These are phyloP conservation scores for Hemileccinum impolitum DNA, from an alignment of 768 basidiomycete species.

Conservation along the genomic window DNA sequence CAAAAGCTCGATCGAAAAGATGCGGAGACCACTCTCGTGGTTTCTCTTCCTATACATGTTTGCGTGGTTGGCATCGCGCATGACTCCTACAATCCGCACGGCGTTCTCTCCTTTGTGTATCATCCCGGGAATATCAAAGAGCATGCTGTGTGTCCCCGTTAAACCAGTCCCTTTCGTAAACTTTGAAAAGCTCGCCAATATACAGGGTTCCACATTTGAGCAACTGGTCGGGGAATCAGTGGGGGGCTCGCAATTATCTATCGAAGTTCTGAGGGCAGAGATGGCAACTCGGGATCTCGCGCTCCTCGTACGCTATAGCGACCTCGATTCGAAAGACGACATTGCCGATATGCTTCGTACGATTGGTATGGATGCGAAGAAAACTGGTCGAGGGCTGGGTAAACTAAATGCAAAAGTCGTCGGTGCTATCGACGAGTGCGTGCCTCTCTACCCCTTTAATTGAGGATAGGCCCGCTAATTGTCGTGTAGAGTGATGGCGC, in stretches of 20 bases:
- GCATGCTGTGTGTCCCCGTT: constrained; percentile 38
- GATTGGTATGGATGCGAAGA: constrained; percentile 62
- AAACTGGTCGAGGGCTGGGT: constrained; percentile 55
- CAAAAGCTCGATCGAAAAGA: constrained; percentile 42
- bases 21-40: constrained; percentile 55
- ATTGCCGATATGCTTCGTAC: constrained; percentile 49
- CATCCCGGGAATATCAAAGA: constrained; percentile 55
- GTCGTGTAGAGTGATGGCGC: constrained; percentile 57
- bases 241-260: constrained; percentile 55
- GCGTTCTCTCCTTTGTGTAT: constrained; percentile 58
- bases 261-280: constrained; percentile 73
- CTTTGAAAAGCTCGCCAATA: constrained; percentile 56
- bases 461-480: constrained; percentile 1
- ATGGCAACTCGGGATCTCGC: constrained; percentile 72
- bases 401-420: constrained; percentile 64
- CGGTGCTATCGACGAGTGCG: constrained; percentile 72
- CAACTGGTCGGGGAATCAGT: constrained; percentile 57
- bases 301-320: constrained; percentile 59
- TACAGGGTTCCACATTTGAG: constrained; percentile 61
- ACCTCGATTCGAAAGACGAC: constrained; percentile 55
- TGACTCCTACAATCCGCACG: constrained; percentile 42
- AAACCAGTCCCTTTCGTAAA: constrained; percentile 40
- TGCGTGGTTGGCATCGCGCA: constrained; percentile 38
- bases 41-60: constrained; percentile 52
- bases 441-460: neutral